Conservation (phyloP, 176 grass and related monocot species). For the Triticum aestivum region DNA sequence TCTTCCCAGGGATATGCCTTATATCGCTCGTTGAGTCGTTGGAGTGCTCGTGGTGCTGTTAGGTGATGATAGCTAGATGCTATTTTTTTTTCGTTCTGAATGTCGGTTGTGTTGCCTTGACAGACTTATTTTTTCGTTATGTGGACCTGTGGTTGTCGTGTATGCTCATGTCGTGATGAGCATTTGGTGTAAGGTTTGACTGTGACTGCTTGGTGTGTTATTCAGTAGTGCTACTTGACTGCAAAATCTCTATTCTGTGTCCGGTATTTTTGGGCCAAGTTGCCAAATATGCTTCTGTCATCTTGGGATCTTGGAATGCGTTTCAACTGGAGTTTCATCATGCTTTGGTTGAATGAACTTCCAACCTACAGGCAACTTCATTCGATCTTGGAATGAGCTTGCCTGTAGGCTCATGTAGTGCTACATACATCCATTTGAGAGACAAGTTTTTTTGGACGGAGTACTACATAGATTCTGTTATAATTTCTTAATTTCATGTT, state of each 20-base stretch:
- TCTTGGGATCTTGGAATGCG: not conserved
- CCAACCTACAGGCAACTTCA: not conserved
- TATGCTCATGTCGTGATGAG: constrained; percentile 14
- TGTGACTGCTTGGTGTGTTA: constrained; percentile 25
- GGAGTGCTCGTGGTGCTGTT: constrained; percentile 34
- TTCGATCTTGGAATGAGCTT: not conserved
- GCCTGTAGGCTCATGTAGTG: not conserved
- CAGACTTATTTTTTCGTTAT: constrained; percentile 12
- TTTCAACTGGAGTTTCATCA: not conserved
- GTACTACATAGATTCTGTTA: no score
- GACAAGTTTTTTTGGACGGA: no score
- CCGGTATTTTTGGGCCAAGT: not conserved
- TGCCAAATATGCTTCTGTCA: not conserved
- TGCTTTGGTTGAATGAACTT: not conserved
- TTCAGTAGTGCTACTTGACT: not conserved
- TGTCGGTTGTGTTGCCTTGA: constrained; percentile 16
- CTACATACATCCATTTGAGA: no score
- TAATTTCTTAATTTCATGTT: not conserved
- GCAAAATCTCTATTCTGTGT: not conserved
- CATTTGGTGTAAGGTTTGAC: constrained; percentile 17
- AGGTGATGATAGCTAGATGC: constrained; percentile 8
- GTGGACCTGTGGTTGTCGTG: constrained; percentile 10
- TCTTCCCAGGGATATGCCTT: constrained; percentile 20
- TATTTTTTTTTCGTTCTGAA: not conserved
- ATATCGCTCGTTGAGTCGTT: constrained; percentile 21